Evolutionary conservation across 1,284 basidiomycete species (phyloP), one percentile per base, ranked within the genome.

Genomic region (Inonotus hispidus): DNA sequence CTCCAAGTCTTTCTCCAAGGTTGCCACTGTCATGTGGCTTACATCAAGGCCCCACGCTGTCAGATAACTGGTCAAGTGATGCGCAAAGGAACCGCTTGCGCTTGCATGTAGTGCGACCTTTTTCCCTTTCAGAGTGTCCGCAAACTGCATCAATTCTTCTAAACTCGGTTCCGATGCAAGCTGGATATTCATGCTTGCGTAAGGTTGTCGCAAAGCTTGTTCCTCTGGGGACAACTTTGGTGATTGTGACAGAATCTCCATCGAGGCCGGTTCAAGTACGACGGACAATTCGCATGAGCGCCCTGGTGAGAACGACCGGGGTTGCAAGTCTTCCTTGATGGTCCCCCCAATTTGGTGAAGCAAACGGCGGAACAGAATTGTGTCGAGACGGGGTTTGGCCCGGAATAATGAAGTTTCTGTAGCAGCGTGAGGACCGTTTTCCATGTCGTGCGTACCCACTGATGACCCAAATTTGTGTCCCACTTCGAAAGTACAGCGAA

Each of bases 21-120:
- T 79, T 7, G 77, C 77, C 61, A 85, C 84, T 3, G 92, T 86
- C 39, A 93, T 80, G 72, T 93, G 92, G 56, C 83, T 88, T 49
- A 97, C 88, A 68, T 96, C 92, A 82, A 97, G 82, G 16, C 93
- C 93, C 94, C 95, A 97, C 3, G 90, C 83, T n/a, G 90, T 91
- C 60, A 97, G 81, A 73, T 95, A 95, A 66, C 87, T 90, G 38
- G 93, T 93, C 27, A 98, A 77, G 71, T 95, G 92, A 55, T 91
- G 88, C 0, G 93, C 93, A 69, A 97, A 98, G 0, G 87, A 83
- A 47, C 91, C 92, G 62, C 83, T 84, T 13, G 90, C 81, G 67
- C 84, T 88, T 5, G 95, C 92, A 68, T 95, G 90, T 16, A 98
- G 75, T 0, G 82, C 84, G 0, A 89, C 92, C 67, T 84, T 89